Conservation (phyloP, 2,329 filamentous ascomycete genomes). For the Trichoderma endophyticum region DNA sequence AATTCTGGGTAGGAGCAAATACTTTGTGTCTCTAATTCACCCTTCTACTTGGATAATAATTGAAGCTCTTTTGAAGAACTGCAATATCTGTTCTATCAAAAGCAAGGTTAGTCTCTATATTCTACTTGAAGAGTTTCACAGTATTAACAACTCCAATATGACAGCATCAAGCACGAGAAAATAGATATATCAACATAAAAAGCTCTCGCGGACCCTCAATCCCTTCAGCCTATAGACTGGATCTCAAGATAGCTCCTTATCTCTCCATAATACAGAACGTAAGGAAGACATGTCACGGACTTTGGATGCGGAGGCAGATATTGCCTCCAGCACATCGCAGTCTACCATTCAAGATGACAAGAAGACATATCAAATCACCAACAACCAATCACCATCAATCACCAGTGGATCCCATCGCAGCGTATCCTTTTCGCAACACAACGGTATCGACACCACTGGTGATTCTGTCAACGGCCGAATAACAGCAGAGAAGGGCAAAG, state of each 20-base stretch:
- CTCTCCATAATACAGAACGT: neutral
- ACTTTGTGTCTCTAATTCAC: neutral
- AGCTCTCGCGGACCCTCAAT: neutral
- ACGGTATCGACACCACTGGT: neutral
- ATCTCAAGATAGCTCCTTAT: neutral
- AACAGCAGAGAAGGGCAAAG: neutral
- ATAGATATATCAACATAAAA: neutral
- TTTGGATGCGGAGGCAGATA: neutral
- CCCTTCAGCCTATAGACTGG: neutral
- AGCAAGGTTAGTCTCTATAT: neutral
- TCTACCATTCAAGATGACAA: neutral
- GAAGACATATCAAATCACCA: neutral
- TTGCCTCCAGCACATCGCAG: neutral
- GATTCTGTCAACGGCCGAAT: neutral
- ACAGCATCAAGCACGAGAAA: neutral
- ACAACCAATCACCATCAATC: neutral
- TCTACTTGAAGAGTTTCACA: accelerated
- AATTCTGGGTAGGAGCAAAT: neutral
- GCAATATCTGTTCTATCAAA: neutral
- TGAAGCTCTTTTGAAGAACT: neutral
- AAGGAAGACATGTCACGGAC: neutral
- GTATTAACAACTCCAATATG: neutral
- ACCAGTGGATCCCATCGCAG: neutral
- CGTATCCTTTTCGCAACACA: neutral
- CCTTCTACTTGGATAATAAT: neutral